A percentile compares a stretch with the other conserved stretches of the same genome.
phyloP scores from a whole-genome alignment of 2,329 filamentous ascomycete genomes.

The Microcyclospora tardicrescens region DNA sequence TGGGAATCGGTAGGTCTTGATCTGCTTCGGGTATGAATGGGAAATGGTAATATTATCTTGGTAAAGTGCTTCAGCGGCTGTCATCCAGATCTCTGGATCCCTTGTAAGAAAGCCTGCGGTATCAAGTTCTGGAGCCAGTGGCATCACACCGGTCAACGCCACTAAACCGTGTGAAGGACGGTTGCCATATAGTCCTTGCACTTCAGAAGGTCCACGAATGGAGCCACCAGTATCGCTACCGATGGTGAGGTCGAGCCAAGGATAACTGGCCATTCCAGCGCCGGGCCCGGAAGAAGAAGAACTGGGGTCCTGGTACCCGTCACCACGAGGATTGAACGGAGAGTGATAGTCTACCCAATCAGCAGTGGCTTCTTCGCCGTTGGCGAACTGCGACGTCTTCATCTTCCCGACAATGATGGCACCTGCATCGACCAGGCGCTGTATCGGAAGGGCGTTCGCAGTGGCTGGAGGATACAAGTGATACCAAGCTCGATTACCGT shows the following conservation, averaged over 20 bases:
- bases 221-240: constrained; percentile 39
- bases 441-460: constrained; percentile 38
- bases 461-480: constrained; percentile 37
- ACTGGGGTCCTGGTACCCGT: constrained; percentile 33
- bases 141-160: constrained; percentile 36
- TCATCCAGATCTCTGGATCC: constrained; percentile 31
- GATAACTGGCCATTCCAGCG: constrained; percentile 32
- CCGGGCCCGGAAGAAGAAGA: constrained; percentile 37
- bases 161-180: constrained; percentile 37
- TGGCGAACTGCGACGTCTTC: constrained; percentile 34
- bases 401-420: constrained; percentile 38
- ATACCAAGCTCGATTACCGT: constrained; percentile 47
- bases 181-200: constrained; percentile 38
- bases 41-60: constrained; percentile 31
- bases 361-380: constrained; percentile 35
- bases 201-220: constrained; percentile 35
- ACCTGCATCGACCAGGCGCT: constrained; percentile 46
- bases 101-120: constrained; percentile 35
- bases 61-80: constrained; percentile 34
- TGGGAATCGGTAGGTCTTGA: constrained; percentile 33
- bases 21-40: constrained; percentile 28
- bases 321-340: constrained; percentile 31
- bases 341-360: constrained; percentile 38
- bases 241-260: constrained; percentile 38
- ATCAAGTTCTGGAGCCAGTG: constrained; percentile 35